Base-by-base conservation (phyloP, 306 rosid genomes). In the Ormosia semicastrata region DNA sequence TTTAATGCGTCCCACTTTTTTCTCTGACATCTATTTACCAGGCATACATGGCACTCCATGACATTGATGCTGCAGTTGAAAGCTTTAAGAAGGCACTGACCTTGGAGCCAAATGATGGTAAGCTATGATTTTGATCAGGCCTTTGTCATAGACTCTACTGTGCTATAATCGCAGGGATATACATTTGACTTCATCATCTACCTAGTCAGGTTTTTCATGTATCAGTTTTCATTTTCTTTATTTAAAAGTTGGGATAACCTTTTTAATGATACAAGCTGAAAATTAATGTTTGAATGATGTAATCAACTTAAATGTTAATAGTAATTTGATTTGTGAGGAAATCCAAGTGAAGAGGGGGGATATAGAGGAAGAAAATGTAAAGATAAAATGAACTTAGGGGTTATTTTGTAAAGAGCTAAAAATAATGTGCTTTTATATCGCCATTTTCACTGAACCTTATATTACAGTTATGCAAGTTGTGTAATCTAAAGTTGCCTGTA, bases 101-200 rank as follows among this genome's bases (percentile, higher is more conserved):
- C 66, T 87, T 94, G 90, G 97, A 92, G 83, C 98, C 98, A 77
- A 86, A 86, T 88, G 97, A 94, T 84, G 94, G 98, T 94, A 43
- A 83, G 88, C 81, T 33, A 58, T 12, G 71, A 60, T 53, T 84
- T 64, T 41, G 39, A 53, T 66, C 62, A 6, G 29, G 33, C 65
- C 32, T 73, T 67, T 52, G 56, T 76, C 60, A 52, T 47, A 5
- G 8, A 36, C 66, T 69, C 3, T 39, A 30, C 59, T 66, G 18
- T 34, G 66, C 34, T 71, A 49, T 12, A 12, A 69, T 59, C 29
- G 9, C 53, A 2, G 30, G 69, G 30, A 30, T 36, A 29, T 24
- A 52, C 18, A 54, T 40, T 50, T 46, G 7, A 58, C 44, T 49
- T n/a, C 9, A 33, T 29, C 3, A 29, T 69, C 18, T 73, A 63